Base-by-base conservation (phyloP, 345 rosid species). In the Anacardium occidentale region DNA sequence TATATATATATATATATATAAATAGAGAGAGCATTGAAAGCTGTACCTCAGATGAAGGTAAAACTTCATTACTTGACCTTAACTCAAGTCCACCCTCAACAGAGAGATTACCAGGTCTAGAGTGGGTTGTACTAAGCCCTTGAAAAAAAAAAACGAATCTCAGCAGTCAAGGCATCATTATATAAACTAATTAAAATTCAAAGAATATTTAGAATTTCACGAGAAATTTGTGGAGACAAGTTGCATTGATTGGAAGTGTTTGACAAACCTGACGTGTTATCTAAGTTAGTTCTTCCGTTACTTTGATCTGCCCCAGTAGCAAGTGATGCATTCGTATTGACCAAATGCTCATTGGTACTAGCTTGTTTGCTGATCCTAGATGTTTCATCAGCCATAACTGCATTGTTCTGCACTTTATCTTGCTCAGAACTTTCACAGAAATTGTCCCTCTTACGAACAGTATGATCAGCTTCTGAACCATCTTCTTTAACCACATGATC, bases 31-130 rank as follows among this genome's bases (percentile, higher is more conserved):
- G 22, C 29, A 44, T 22, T 9, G 58, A 57, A 47, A 50, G 22
- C 3, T 68, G 68, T 85, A 95, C 98, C 96, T 89, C 91, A 51
- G 79, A 65, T 52, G 81, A 70, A 66, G 86, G 85, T 65, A 88
- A 73, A 65, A 75, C 83, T 72, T 81, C 82, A 59, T 86, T 84
- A 67, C 79, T 83, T 7, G 84, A 83, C 81, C 84, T 86, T 70
- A 86, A 69, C 66, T 86, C 96, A 29, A 75, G 67, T 73, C 78
- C 92, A 74, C 71, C 73, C 73, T 83, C 92, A 70, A 75, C 70
- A 66, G 82, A 48, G 75, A 82, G 81, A 64, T 68, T 81, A 68
- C 75, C 73, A 57, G 89, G 85, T 81, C 87, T 88, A 66, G 89
- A 76, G 59, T 83, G 80, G 79, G 79, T 75, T 53, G 79, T 82